A percentile compares a stretch with the other conserved stretches of the same genome.
Evolutionary conservation across 768 basidiomycete genomes (phyloP).

Genomic region (Pulveroboletus sp.): DNA sequence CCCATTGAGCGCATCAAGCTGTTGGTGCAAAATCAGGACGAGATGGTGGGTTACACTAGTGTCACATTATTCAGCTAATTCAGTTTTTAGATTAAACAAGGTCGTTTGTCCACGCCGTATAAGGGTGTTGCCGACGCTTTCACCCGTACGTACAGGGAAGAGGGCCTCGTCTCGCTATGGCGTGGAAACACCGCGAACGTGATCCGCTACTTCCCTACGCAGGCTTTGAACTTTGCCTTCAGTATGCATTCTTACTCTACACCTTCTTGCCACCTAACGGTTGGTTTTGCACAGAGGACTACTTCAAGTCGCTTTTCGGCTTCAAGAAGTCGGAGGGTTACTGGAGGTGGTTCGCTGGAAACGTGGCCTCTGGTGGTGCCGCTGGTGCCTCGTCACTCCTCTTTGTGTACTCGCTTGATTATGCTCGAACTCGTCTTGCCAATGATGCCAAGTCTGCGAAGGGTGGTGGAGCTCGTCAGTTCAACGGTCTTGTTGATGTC

Average conservation of each 20-base stretch:
- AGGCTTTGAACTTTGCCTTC: constrained; percentile 99
- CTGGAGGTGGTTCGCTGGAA: constrained; percentile 98
- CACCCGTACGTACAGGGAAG: constrained; percentile 86
- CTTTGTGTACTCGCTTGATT: constrained; percentile 99
- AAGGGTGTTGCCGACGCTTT: constrained; percentile 96
- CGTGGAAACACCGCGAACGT: constrained; percentile 99
- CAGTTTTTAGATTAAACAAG: constrained; percentile 87
- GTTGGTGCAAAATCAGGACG: constrained; percentile 98
- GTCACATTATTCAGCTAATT: constrained; percentile 7
- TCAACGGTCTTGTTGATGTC: constrained; percentile 97
- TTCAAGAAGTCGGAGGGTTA: constrained; percentile 99
- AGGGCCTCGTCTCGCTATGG: constrained; percentile 96
- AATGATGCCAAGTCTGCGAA: constrained; percentile 97
- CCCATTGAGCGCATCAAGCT: constrained; percentile 99
- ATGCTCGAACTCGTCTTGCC: constrained; percentile 98
- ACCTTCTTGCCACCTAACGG: constrained; percentile 1
- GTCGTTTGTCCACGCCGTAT: constrained; percentile 94
- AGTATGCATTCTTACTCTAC: constrained; percentile 55
- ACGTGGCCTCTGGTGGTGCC: constrained; percentile 97
- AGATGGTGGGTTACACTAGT: constrained; percentile 70
- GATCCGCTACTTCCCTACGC: constrained; percentile 99
- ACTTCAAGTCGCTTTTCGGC: constrained; percentile 98
- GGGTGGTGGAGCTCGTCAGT: constrained; percentile 90
- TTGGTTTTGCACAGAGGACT: constrained; percentile 66
- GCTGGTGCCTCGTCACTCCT: constrained; percentile 98